Base-by-base conservation (phyloP, 345 rosid genomes). In the Laguncularia racemosa region DNA sequence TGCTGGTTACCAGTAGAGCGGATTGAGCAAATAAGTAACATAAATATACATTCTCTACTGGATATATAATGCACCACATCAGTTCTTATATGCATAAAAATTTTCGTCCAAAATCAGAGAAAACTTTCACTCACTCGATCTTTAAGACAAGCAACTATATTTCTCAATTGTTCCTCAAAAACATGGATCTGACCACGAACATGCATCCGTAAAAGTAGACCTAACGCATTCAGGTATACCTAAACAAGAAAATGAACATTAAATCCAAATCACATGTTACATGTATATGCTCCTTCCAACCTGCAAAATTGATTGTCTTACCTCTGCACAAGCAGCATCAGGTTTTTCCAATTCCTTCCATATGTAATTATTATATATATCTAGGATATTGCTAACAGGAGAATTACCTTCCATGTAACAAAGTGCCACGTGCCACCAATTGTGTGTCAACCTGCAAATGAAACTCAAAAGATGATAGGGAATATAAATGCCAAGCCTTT, bases 351-450 rank as follows among this genome's bases (percentile, higher is more conserved):
- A 47, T 67, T 89, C 98, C 57, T 80, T 83, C 96, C 89, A 81
- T 64, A 92, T 89, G 65, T 57, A 68, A 62, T 72, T 62, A 57
- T 92, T 95, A 43, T 89, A 89, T 61, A 89, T 64, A 61, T 83
- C 95, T 55, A 75, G 58, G 44, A 86, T 76, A 67, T 77, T 83
- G 51, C 60, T 64, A 17, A 83, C 72, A 14, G 86, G 73, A 67
- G 88, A 72, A 71, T 86, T 79, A 66, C 95, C 95, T 83, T 89
- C 98, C 76, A 92, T 63, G 80, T 83, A 92, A 78, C 97, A 92
- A 50, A 92, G 87, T 44, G 97, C 92, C 53, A 86, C 76, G 54
- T 89, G 98, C 98, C 98, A 92, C 98, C 98, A 92, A 69, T 92
- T 84, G 77, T 92, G 96, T 26, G 96, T 92, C 50, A 74, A 71